Percentiles rank a stretch among this genome's conserved stretches.
These are phyloP conservation scores for Leccinum subtestaceum DNA, from an alignment of 768 basidiomycete genomes.

Conservation along the genomic window DNA sequence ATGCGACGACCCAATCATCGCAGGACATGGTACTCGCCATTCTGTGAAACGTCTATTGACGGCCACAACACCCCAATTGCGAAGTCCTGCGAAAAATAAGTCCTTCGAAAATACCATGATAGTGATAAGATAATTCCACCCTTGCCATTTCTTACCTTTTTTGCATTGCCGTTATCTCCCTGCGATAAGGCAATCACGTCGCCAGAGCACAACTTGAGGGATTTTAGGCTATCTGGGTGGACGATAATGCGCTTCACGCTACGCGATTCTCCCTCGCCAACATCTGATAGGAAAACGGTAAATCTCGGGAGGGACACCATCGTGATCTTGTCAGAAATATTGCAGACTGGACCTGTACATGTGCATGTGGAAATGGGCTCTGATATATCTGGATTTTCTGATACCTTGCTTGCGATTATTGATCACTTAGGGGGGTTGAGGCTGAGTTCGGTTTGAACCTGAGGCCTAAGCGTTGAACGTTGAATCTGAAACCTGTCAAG, in stretches of 20 bases:
- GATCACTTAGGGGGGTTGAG: background rate
- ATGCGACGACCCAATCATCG: background rate
- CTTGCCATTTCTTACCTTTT: constrained; percentile 34
- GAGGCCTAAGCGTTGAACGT: background rate
- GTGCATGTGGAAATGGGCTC: background rate
- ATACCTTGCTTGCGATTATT: background rate
- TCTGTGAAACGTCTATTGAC: constrained; percentile 55
- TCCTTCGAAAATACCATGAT: constrained; percentile 10
- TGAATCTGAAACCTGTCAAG: constrained; percentile 8
- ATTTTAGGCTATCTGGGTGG: constrained; percentile 59
- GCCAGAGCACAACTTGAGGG: constrained; percentile 61
- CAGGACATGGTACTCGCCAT: constrained; percentile 44
- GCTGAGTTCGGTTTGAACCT: constrained; percentile 1
- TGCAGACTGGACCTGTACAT: background rate
- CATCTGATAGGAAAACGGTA: constrained; percentile 37
- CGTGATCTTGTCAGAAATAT: constrained; percentile 1
- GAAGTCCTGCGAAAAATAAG: constrained; percentile 45
- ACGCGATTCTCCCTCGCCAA: constrained; percentile 42
- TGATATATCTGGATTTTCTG: background rate
- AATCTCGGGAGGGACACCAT: constrained; percentile 33
- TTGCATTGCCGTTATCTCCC: constrained; percentile 31
- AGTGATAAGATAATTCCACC: constrained; percentile 8
- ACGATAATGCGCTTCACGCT: constrained; percentile 62
- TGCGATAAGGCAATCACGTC: constrained; percentile 61
- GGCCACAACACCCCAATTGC: constrained; percentile 77